These are phyloP conservation scores for Astrothelium macrocarpum DNA, from an alignment of 495 filamentous ascomycete species.

Conservation along the genomic window DNA sequence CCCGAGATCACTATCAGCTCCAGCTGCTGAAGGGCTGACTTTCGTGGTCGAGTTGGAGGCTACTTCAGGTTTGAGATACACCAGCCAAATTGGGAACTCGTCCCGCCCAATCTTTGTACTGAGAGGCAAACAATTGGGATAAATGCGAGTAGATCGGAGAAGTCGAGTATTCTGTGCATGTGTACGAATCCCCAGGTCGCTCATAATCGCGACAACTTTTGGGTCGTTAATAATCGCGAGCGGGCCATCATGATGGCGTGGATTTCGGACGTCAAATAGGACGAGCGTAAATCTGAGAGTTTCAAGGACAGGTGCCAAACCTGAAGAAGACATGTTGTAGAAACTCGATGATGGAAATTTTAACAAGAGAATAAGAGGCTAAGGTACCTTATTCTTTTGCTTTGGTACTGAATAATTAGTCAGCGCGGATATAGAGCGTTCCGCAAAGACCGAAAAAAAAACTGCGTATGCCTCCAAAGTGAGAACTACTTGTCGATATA, in stretches of 20 bases:
- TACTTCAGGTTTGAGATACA: background rate
- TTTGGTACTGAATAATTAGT: too few species aligned
- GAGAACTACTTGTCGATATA: too few species aligned
- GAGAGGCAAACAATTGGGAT: background rate
- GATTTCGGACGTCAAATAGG: background rate
- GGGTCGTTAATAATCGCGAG: background rate
- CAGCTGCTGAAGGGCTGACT: background rate
- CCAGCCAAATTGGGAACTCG: background rate
- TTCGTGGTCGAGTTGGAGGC: background rate
- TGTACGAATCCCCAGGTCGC: background rate
- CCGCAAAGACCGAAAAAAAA: background rate
- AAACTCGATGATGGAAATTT: background rate
- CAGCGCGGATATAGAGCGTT: background rate
- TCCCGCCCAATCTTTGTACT: background rate
- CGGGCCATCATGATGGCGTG: background rate
- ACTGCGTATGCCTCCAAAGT: background rate
- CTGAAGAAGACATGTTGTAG: background rate
- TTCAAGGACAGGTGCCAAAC: background rate
- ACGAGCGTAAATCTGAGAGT: background rate
- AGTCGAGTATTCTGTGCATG: background rate
- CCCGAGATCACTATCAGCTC: background rate
- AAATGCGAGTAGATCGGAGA: background rate
- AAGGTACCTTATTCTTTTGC: too few species aligned
- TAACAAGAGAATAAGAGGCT: background rate
- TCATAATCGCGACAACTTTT: background rate